These are phyloP conservation scores for Ustilago nuda DNA, from an alignment of 1,284 basidiomycete species.

Conservation along the genomic window DNA sequence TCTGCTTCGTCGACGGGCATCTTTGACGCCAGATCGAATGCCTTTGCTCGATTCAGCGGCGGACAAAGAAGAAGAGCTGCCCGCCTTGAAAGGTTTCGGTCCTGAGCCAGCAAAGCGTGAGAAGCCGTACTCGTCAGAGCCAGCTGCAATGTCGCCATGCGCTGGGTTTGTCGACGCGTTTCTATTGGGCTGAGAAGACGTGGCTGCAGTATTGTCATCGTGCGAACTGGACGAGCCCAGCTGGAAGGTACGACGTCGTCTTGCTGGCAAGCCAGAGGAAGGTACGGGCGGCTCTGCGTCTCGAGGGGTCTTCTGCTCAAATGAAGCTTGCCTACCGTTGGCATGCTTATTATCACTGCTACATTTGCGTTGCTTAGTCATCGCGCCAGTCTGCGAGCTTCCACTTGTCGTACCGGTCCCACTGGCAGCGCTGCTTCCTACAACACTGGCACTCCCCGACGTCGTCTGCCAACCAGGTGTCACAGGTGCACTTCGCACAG, in stretches of 20 bases:
- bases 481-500: constrained; percentile 62
- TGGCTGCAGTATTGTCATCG: constrained; percentile 2
- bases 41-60: constrained; percentile 28
- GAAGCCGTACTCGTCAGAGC: constrained; percentile 24
- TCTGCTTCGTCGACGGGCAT: constrained; percentile 27
- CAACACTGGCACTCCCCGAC: constrained; percentile 32
- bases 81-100: constrained; percentile 21
- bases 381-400: constrained; percentile 33
- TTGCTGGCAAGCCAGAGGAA: constrained; percentile 22
- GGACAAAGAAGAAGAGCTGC: constrained; percentile 23
- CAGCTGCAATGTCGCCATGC: constrained; percentile 1
- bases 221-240: constrained; percentile 26
- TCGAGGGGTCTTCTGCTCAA: constrained; percentile 9
- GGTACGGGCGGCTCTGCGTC: constrained; percentile 8
- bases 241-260: constrained; percentile 46
- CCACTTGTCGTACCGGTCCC: constrained; percentile 45
- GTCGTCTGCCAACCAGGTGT: constrained; percentile 50
- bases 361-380: constrained; percentile 9
- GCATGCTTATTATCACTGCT: background rate
- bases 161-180: constrained; percentile 1
- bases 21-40: constrained; percentile 33
- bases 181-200: background rate
- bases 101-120: constrained; percentile 31
- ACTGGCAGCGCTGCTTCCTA: constrained; percentile 47
- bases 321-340: background rate